These are phyloP conservation scores for Syncephalastrum monosporum DNA, from an alignment of 371 early-diverging fungal genomes.

Conservation along the genomic window DNA sequence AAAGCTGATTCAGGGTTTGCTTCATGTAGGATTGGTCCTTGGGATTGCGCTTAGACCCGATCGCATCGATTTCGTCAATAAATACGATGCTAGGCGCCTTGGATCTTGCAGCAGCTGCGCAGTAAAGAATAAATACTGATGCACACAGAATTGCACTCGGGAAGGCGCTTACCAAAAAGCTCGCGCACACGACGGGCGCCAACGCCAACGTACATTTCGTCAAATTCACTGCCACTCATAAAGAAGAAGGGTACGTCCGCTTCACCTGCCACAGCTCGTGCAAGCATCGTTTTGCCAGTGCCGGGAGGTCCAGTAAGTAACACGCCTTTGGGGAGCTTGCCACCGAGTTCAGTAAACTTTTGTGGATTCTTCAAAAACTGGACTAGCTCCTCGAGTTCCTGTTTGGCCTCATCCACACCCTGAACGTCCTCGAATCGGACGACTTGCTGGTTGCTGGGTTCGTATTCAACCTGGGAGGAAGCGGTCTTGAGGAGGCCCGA, in stretches of 20 bases:
- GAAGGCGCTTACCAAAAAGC: constrained; percentile 52
- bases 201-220: constrained; percentile 98
- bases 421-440: constrained; percentile 90
- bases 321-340: constrained; percentile 91
- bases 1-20: constrained; percentile 91
- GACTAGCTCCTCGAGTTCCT: constrained; percentile 91
- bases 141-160: background rate
- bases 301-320: constrained; percentile 98
- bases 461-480: constrained; percentile 56
- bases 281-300: constrained; percentile 92
- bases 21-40: constrained; percentile 89
- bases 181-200: constrained; percentile 81
- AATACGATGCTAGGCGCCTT: constrained; percentile 98
- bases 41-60: constrained; percentile 91
- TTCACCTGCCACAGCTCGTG: constrained; percentile 86
- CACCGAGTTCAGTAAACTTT: constrained; percentile 85
- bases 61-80: constrained; percentile 98
- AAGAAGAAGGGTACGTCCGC: constrained; percentile 95
- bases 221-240: constrained; percentile 94
- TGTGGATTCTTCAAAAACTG: constrained; percentile 88
- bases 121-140: background rate
- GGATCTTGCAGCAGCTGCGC: constrained; percentile 73
- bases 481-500: constrained; percentile 65
- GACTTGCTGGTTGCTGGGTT: constrained; percentile 57
- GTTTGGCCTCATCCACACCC: constrained; percentile 96